phyloP scores from a whole-genome alignment of 495 filamentous ascomycete species.

The Penicillium canariense region DNA sequence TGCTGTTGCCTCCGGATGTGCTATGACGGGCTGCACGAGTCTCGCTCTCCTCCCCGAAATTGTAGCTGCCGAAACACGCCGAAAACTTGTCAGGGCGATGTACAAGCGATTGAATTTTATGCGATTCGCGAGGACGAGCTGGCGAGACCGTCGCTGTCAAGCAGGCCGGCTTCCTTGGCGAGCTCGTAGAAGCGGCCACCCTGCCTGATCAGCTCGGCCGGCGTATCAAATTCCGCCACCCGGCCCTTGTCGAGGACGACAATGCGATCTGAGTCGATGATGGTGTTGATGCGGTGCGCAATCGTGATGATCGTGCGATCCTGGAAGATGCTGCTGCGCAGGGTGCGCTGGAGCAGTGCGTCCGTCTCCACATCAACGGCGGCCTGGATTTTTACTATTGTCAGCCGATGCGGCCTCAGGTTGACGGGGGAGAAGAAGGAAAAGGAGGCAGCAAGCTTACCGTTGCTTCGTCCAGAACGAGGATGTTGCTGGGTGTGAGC shows the following conservation, averaged over 20 bases:
- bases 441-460: constrained; percentile 31
- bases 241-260: constrained; percentile 75
- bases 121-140: constrained; percentile 23
- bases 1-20: constrained; percentile 7
- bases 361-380: constrained; percentile 96
- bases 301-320: constrained; percentile 98
- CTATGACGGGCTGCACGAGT: constrained; percentile 7
- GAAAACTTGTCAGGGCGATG: constrained; percentile 15
- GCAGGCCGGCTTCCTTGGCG: constrained; percentile 54
- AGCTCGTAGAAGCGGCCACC: constrained; percentile 56
- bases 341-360: constrained; percentile 65
- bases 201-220: constrained; percentile 49
- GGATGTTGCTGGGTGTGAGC: constrained; percentile 92
- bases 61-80: constrained; percentile 3
- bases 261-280: constrained; percentile 88
- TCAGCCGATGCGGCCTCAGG: constrained; percentile 13
- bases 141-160: constrained; percentile 45
- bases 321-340: constrained; percentile 63
- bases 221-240: constrained; percentile 61
- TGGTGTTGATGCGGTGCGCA: constrained; percentile 95
- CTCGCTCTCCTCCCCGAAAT: not conserved
- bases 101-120: constrained; percentile 15
- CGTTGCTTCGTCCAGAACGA: constrained; percentile 96
- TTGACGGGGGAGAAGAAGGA: not conserved
- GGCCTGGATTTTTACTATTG: constrained; percentile 47